Percentiles rank a stretch among this genome's conserved stretches.
These are phyloP conservation scores for Phyllachora maydis DNA, from an alignment of 2,329 filamentous ascomycete species.

Conservation along the genomic window DNA sequence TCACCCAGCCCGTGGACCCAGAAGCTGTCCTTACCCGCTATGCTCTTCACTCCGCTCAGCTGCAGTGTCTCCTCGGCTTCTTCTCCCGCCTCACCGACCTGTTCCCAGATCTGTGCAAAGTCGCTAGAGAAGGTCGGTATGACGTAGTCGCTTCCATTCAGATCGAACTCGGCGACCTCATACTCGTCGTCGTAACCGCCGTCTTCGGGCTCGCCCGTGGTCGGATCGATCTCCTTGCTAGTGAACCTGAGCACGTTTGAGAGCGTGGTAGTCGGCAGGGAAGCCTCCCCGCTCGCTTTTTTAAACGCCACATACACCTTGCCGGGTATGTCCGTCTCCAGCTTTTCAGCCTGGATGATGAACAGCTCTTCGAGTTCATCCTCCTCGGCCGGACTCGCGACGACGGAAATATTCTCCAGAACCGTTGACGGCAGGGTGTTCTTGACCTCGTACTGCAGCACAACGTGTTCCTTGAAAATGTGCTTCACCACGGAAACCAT, in stretches of 20 bases:
- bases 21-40: slow-evolving; percentile 51
- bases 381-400: slow-evolving; percentile 61
- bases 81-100: slow-evolving; percentile 72
- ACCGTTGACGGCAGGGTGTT: slow-evolving; percentile 88
- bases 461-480: slow-evolving; percentile 91
- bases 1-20: background rate
- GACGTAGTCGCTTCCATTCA: slow-evolving; percentile 83
- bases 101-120: slow-evolving; percentile 92
- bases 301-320: slow-evolving; percentile 92
- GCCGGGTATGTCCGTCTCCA: slow-evolving; percentile 69
- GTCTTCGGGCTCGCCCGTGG: slow-evolving; percentile 81
- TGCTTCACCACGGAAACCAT: slow-evolving; percentile 89
- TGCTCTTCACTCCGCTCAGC: slow-evolving; percentile 73
- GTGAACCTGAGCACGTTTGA: slow-evolving; percentile 93
- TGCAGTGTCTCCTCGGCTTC: slow-evolving; percentile 84
- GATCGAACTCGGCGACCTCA: slow-evolving; percentile 81
- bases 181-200: slow-evolving; percentile 94
- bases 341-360: slow-evolving; percentile 70
- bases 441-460: slow-evolving; percentile 92
- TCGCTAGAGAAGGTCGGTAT: slow-evolving; percentile 84
- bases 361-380: slow-evolving; percentile 82
- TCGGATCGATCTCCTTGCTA: slow-evolving; percentile 92
- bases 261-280: slow-evolving; percentile 66
- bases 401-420: slow-evolving; percentile 71
- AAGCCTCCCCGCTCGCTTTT: slow-evolving; percentile 53